A percentile compares a stretch with the other conserved stretches of the same genome.
Evolutionary conservation across 371 early-diverging fungal genomes (phyloP).

Genomic region (Lichtheimia corymbifera): DNA sequence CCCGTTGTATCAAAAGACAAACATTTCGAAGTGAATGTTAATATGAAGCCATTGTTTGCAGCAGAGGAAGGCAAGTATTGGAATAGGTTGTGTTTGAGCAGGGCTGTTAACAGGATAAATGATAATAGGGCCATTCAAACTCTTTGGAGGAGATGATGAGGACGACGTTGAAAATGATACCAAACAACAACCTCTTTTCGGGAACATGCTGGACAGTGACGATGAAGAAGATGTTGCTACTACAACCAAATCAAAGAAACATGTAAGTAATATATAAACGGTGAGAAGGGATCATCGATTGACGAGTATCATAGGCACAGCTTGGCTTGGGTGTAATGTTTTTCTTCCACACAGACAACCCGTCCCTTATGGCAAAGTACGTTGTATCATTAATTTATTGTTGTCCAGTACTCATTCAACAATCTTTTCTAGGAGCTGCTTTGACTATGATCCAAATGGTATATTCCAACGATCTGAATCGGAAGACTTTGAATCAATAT

Average conservation of each 20-base stretch:
- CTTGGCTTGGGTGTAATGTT: slow-evolving; percentile 40
- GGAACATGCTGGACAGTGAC: slow-evolving; percentile 2
- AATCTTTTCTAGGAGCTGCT: slow-evolving; percentile 37
- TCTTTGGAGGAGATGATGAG: slow-evolving; percentile 53
- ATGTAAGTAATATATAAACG: slow-evolving; percentile 7
- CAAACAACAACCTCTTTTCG: slow-evolving; percentile 10
- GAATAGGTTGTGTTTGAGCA: no score
- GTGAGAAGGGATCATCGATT: not conserved
- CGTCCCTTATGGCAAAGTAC: slow-evolving; percentile 40
- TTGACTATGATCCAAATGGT: slow-evolving; percentile 41
- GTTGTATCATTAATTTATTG: not conserved
- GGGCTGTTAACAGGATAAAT: not conserved
- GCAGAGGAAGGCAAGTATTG: slow-evolving; percentile 28
- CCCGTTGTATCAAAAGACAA: slow-evolving; percentile 31
- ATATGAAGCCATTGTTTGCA: slow-evolving; percentile 62
- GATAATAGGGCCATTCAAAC: slow-evolving; percentile 43
- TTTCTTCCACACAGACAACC: slow-evolving; percentile 44
- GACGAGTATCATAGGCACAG: slow-evolving; percentile 6
- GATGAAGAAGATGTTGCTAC: slow-evolving; percentile 11
- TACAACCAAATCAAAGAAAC: slow-evolving; percentile 15
- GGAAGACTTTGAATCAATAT: slow-evolving; percentile 24
- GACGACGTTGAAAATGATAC: slow-evolving; percentile 30
- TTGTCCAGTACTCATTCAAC: not conserved
- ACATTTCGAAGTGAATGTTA: slow-evolving; percentile 52
- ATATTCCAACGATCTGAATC: slow-evolving; percentile 28